A percentile compares a stretch with the other conserved stretches of the same genome.
Conservation (phyloP, 164 flowering plant species). For the Umbilicus rupestris region DNA sequence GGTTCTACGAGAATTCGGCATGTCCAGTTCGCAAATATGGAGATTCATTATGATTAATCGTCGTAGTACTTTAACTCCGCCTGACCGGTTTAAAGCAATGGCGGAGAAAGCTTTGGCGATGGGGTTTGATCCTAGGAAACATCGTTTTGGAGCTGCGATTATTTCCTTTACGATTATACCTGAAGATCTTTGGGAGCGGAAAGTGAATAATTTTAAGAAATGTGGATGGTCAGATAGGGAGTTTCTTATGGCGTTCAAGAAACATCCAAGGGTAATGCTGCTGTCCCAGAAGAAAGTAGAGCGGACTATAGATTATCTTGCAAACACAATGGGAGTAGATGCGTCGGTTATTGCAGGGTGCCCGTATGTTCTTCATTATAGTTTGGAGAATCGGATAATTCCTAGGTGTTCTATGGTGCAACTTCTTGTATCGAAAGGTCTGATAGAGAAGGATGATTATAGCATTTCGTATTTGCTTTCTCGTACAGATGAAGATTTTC, state of each 20-base stretch:
- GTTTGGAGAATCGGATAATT: constrained; percentile 9
- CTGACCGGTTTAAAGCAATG: constrained; percentile 1
- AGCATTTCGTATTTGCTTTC: neutral
- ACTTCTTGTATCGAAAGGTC: neutral
- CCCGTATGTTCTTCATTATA: neutral
- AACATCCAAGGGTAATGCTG: constrained; percentile 10
- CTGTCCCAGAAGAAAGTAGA: constrained; percentile 13
- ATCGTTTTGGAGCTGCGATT: neutral
- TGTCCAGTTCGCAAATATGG: neutral
- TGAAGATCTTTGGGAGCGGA: constrained; percentile 5
- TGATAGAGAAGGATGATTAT: neutral
- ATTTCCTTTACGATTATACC: neutral
- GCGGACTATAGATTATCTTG: constrained; percentile 13
- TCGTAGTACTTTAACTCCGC: neutral
- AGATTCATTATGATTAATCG: neutral
- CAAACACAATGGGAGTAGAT: constrained; percentile 12
- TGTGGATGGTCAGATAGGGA: constrained; percentile 18
- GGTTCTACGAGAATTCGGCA: neutral
- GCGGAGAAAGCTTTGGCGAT: neutral
- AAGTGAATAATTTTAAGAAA: constrained; percentile 9
- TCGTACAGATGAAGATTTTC: neutral
- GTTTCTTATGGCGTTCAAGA: constrained; percentile 10
- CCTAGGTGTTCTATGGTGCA: neutral
- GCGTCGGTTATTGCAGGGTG: neutral
- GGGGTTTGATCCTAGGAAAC: constrained; percentile 5